Percentiles rank a stretch among this genome's conserved stretches.
Evolutionary conservation across 2,329 filamentous ascomycete genomes (phyloP).

Genomic region (Xylaria sp.): DNA sequence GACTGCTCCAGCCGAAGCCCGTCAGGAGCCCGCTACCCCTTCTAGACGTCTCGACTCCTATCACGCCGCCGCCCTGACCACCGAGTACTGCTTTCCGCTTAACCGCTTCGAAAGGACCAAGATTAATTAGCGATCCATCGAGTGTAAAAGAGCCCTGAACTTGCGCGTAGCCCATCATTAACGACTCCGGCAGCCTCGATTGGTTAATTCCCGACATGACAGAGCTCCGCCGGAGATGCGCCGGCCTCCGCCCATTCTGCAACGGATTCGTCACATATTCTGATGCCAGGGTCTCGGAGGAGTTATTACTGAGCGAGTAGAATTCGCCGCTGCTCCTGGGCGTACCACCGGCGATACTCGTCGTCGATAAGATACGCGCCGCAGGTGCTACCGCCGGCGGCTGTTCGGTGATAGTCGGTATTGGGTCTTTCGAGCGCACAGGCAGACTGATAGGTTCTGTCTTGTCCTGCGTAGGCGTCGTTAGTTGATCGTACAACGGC

Average conservation of each 20-base stretch:
- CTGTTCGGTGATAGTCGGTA: constrained; percentile 59
- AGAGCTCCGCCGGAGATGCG: constrained; percentile 52
- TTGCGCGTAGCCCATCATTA: constrained; percentile 99
- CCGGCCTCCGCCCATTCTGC: constrained; percentile 42
- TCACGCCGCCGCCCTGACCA: constrained; percentile 82
- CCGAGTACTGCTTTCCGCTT: constrained; percentile 92
- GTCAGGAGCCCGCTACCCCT: constrained; percentile 79
- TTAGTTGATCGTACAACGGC: constrained; percentile 42
- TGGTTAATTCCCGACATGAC: constrained; percentile 46
- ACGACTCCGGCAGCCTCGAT: constrained; percentile 66
- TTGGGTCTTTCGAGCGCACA: constrained; percentile 46
- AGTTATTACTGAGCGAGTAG: constrained; percentile 93
- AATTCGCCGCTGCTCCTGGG: constrained; percentile 93
- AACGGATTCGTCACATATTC: constrained; percentile 71
- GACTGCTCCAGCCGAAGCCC: constrained; percentile 82
- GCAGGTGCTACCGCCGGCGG: constrained; percentile 62
- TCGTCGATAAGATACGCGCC: constrained; percentile 74
- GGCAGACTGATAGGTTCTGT: constrained; percentile 43
- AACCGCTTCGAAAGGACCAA: constrained; percentile 89
- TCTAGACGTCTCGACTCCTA: constrained; percentile 75
- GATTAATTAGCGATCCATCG: constrained; percentile 88
- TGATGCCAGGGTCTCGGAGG: constrained; percentile 87
- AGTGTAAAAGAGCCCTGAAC: constrained; percentile 89
- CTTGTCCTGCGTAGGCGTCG: constrained; percentile 43
- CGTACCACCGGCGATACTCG: constrained; percentile 74